A percentile compares a stretch with the other conserved stretches of the same genome.
phyloP scores from a whole-genome alignment of 2,329 filamentous ascomycete genomes.

The Clarireedia sp. region DNA sequence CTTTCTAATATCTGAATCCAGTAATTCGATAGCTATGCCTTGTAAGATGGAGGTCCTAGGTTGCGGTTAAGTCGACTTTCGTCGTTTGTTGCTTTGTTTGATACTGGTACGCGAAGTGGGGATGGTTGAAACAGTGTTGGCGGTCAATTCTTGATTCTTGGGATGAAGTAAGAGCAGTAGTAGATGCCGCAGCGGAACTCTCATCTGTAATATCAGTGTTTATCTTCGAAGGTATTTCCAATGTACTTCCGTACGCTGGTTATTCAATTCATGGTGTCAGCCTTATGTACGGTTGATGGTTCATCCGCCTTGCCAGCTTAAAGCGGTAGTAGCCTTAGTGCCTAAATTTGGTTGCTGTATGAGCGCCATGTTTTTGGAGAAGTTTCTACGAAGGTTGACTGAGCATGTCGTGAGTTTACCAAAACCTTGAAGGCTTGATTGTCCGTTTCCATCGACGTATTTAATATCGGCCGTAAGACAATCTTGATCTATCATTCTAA shows the following conservation, averaged over 20 bases:
- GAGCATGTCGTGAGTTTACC: neutral
- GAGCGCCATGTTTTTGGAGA: neutral
- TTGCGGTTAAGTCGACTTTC: slow-evolving; percentile 7
- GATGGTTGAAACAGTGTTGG: slow-evolving; percentile 4
- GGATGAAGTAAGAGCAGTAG: neutral
- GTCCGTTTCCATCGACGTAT: slow-evolving; percentile 1
- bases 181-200: neutral
- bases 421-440: neutral
- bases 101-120: slow-evolving; percentile 10
- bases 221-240: neutral
- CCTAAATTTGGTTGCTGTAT: neutral
- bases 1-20: neutral
- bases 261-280: slow-evolving; percentile 8
- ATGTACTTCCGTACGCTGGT: neutral
- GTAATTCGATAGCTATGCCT: slow-evolving; percentile 15
- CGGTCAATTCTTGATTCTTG: neutral
- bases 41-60: neutral
- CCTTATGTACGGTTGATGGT: slow-evolving; percentile 4
- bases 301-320: slow-evolving; percentile 1
- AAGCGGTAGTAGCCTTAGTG: slow-evolving; percentile 2
- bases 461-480: neutral
- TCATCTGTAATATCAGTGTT: slow-evolving; percentile 1
- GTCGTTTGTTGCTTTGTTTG: slow-evolving; percentile 14
- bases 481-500: neutral
- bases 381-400: neutral